Evolutionary conservation across 2,329 filamentous ascomycete species (phyloP).

Genomic region (Epichloe sibirici): DNA sequence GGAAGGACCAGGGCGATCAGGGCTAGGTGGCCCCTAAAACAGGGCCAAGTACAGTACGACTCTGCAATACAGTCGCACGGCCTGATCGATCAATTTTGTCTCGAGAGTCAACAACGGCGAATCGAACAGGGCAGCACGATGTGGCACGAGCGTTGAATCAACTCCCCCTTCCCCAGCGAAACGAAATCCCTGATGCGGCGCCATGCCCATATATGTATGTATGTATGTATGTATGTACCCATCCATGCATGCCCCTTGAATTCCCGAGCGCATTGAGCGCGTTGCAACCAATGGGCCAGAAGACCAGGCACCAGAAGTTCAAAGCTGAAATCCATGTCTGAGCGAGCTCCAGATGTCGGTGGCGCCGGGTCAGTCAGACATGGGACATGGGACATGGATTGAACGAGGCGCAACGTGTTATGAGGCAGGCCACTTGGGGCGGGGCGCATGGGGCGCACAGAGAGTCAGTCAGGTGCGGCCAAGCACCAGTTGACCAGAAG

Average conservation of each 20-base stretch:
- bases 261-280: not conserved
- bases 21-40: too few species aligned
- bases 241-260: not conserved
- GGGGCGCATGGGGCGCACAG: not conserved
- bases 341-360: not conserved
- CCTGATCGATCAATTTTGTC: too few species aligned
- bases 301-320: not conserved
- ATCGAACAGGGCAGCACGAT: not conserved
- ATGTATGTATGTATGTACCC: too few species aligned
- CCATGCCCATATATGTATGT: too few species aligned
- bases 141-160: too few species aligned
- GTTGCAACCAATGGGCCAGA: not conserved
- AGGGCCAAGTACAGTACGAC: too few species aligned
- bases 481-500: not conserved
- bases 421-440: not conserved
- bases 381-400: not conserved
- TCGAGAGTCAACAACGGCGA: too few species aligned
- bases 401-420: not conserved
- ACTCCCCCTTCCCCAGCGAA: too few species aligned
- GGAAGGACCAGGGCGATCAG: not conserved
- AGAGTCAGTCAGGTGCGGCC: not conserved
- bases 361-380: not conserved
- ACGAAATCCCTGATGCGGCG: too few species aligned
- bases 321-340: not conserved
- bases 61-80: too few species aligned